Base-by-base conservation (phyloP, 1,284 basidiomycete genomes). In the Microbotryum intermedium region DNA sequence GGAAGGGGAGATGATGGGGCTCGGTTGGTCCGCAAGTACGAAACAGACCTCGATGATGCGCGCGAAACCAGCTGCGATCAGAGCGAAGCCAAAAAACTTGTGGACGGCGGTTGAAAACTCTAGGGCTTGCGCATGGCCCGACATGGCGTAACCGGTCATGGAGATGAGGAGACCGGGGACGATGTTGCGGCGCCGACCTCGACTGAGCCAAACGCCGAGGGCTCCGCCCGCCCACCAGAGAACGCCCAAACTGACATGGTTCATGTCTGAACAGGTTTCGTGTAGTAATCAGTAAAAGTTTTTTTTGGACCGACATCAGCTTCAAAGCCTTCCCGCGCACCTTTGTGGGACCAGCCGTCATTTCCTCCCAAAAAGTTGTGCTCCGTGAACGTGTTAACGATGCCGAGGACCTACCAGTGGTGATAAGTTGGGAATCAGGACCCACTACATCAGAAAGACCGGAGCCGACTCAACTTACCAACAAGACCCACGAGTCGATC, bases 101-200 rank as follows among this genome's bases (percentile, higher is more conserved):
- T 71, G 70, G 7, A 57, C 50, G 28, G 39, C 85, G 3, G 88
- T 88, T 1, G 88, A 89, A 51, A 93, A 79, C 83, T 84, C 85
- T 55, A 92, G 78, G 10, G 82, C 83, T 77, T 97, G 93, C 2
- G 83, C 83, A 69, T 97, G 93, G 46, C 88, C 85, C 4, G 88
- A 87, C 90, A 97, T 94, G 0, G 87, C 92, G 87, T 90, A 97
- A 3, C 93, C 93, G 0, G 91, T 94, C 62, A 94, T 78, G 59
- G 90, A 55, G 11, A 71, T 65, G 50, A 97, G 90, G 39, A 92
- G 64, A 20, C 82, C 83, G 2, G 93, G 92, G 3, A 94, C 79
- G 25, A 94, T 82, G 50, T 85, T 88, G 59, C 91, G 83, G 79
- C 86, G 84, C 59, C 90, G 90, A 48, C 87, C 86, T 53, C 90